Conservation (phyloP, 2,329 filamentous ascomycete genomes). For the Fusarium sp. region DNA sequence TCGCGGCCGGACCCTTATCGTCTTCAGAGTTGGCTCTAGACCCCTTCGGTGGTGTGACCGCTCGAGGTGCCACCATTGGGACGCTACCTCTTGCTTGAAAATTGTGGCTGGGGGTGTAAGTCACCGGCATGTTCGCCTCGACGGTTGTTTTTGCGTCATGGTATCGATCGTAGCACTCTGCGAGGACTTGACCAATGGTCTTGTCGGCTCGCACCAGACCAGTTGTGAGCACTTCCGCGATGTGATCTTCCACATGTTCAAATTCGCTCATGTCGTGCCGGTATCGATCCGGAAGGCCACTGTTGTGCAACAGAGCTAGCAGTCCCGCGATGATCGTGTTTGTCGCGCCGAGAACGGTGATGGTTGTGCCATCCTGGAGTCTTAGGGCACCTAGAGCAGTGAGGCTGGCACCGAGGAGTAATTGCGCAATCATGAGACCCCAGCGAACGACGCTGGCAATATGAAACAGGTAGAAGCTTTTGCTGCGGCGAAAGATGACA, state of each 20-base stretch:
- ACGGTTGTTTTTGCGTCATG: slow-evolving; percentile 64
- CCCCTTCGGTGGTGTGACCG: slow-evolving; percentile 21
- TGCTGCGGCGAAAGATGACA: slow-evolving; percentile 61
- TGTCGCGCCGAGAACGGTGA: slow-evolving; percentile 65
- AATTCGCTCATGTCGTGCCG: slow-evolving; percentile 66
- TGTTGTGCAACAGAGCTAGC: slow-evolving; percentile 68
- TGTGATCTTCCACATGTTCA: slow-evolving; percentile 64
- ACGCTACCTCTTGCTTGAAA: slow-evolving; percentile 22
- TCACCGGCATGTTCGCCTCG: slow-evolving; percentile 63
- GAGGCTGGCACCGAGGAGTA: slow-evolving; percentile 64
- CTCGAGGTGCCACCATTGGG: slow-evolving; percentile 4
- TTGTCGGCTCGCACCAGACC: slow-evolving; percentile 61
- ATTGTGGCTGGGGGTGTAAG: slow-evolving; percentile 53
- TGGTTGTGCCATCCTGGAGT: slow-evolving; percentile 55
- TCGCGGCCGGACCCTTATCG: slow-evolving; percentile 28
- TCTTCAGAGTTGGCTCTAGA: slow-evolving; percentile 14
- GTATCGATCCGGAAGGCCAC: slow-evolving; percentile 67
- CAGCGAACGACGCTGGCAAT: slow-evolving; percentile 60
- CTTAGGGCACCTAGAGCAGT: slow-evolving; percentile 66
- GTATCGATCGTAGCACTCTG: slow-evolving; percentile 64
- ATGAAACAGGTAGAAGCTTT: slow-evolving; percentile 63
- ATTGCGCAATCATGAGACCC: slow-evolving; percentile 64
- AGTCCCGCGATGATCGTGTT: slow-evolving; percentile 68
- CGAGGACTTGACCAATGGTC: slow-evolving; percentile 63
- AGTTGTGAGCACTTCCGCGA: slow-evolving; percentile 66